Evolutionary conservation across 768 basidiomycete species (phyloP).

Genomic region (Phylloporus sp.): DNA sequence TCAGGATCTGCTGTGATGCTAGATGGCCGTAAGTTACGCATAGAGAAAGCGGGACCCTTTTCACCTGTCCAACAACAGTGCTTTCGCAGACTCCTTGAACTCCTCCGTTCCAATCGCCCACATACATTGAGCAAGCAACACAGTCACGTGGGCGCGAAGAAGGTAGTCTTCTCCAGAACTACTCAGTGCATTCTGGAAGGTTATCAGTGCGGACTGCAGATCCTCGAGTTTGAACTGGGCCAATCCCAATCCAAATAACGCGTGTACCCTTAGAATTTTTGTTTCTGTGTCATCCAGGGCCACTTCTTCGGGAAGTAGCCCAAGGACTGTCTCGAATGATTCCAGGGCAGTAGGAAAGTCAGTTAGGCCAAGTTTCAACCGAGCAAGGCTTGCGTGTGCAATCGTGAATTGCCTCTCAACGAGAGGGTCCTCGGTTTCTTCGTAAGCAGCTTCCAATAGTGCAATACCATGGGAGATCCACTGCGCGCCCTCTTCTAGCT

Average conservation of each 20-base stretch:
- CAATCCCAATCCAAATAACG: constrained; percentile 68
- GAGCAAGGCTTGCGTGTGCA: constrained; percentile 78
- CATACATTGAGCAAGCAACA: constrained; percentile 79
- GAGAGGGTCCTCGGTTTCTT: constrained; percentile 74
- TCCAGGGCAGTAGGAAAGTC: constrained; percentile 61
- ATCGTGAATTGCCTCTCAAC: constrained; percentile 79
- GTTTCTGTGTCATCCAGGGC: constrained; percentile 32
- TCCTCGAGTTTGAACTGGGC: constrained; percentile 65
- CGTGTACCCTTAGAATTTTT: constrained; percentile 52
- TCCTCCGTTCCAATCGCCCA: constrained; percentile 82
- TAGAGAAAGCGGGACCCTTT: constrained; percentile 17
- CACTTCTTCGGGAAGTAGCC: constrained; percentile 56
- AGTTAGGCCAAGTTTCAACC: constrained; percentile 60
- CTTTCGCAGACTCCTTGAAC: constrained; percentile 71
- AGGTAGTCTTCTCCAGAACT: constrained; percentile 45
- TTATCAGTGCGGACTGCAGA: constrained; percentile 55
- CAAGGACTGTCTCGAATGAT: constrained; percentile 68
- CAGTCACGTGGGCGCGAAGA: constrained; percentile 64
- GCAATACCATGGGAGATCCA: constrained; percentile 59
- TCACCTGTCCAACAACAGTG: constrained; percentile 78
- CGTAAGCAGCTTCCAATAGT: constrained; percentile 84
- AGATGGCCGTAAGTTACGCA: constrained; percentile 13
- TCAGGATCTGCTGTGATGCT: constrained; percentile 78
- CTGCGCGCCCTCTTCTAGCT: constrained; percentile 54
- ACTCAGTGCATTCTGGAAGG: constrained; percentile 65